These are phyloP conservation scores for Viola pubescens DNA, from an alignment of 441 rosid species.

Conservation along the genomic window DNA sequence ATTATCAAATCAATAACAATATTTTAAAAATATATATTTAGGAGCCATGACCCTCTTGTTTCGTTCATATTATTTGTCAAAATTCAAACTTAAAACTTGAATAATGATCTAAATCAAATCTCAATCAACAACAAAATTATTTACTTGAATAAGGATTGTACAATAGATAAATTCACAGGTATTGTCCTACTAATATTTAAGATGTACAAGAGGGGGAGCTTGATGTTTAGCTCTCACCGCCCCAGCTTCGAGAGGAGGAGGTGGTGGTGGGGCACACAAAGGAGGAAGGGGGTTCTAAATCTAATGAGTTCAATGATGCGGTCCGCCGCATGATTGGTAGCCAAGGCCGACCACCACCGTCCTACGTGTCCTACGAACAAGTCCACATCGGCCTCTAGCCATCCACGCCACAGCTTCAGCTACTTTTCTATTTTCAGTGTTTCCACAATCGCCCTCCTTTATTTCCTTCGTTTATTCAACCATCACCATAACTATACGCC, in stretches of 20 bases:
- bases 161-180: too few relatives aligned
- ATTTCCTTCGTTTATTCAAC: background rate
- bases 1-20: too few relatives aligned
- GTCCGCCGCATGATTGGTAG: conserved; percentile 72
- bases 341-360: conserved; percentile 83
- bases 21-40: too few relatives aligned
- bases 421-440: background rate
- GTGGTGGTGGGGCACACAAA: conserved; percentile 32
- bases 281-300: background rate
- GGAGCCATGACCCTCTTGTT: too few relatives aligned
- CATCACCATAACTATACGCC: background rate
- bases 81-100: too few relatives aligned
- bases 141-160: background rate
- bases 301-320: conserved; percentile 43
- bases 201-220: background rate
- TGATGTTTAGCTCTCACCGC: conserved; percentile 37
- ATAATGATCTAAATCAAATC: too few relatives aligned
- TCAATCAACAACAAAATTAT: too few relatives aligned
- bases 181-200: background rate
- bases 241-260: conserved; percentile 28
- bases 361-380: conserved; percentile 51
- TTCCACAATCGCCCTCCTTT: background rate
- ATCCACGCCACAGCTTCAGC: conserved; percentile 2
- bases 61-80: too few relatives aligned
- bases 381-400: conserved; percentile 11